Evolutionary conservation across 306 rosid genomes (phyloP).

Genomic region (Castanea mollissima): DNA sequence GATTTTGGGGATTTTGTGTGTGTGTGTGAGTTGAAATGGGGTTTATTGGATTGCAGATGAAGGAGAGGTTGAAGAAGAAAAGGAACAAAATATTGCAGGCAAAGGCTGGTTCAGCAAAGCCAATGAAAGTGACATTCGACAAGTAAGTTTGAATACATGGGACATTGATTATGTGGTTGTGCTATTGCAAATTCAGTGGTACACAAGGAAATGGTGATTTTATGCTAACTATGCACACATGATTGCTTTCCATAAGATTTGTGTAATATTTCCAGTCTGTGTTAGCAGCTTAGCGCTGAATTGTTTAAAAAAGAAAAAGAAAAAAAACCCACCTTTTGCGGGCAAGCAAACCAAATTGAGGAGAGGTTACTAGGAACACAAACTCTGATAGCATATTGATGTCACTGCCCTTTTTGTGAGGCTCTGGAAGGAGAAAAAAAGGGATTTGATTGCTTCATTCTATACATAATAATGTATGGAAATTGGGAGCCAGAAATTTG

Average conservation of each 20-base stretch:
- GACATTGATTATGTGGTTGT: not conserved
- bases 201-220: not conserved
- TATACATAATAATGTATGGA: not conserved
- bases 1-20: not conserved
- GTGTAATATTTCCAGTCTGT: not conserved
- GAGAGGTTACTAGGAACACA: not conserved
- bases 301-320: not conserved
- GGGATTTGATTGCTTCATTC: not conserved
- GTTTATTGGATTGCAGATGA: conserved; percentile 57
- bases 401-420: not conserved
- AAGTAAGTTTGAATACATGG: conserved; percentile 48
- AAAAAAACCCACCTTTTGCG: not conserved
- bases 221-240: not conserved
- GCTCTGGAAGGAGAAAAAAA: not conserved
- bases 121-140: conserved; percentile 71
- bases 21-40: not conserved
- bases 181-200: not conserved
- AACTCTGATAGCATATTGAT: not conserved
- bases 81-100: conserved; percentile 80
- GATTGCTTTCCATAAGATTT: conserved; percentile 5
- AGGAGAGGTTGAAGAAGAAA: conserved; percentile 81
- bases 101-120: conserved; percentile 74
- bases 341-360: not conserved
- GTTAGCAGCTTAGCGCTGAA: not conserved
- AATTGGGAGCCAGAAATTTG: not conserved